Evolutionary conservation across 352 stramenopile species (phyloP).

Genomic region (Thraustochytrium sp.): DNA sequence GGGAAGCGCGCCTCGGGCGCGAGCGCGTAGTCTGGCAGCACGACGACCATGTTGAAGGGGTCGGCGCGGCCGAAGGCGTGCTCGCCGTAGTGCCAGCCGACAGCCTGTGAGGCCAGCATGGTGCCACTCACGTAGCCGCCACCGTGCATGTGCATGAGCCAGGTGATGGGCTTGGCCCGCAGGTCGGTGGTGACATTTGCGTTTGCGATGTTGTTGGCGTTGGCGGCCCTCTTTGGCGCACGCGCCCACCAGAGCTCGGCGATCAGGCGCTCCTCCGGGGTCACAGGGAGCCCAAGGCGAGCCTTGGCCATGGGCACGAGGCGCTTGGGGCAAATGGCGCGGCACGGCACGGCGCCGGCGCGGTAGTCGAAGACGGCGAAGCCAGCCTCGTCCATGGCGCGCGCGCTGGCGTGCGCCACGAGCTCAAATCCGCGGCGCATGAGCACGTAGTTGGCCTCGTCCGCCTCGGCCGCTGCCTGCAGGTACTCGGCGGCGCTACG

Average conservation of each 20-base stretch:
- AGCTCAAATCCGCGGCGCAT: conserved; percentile 13
- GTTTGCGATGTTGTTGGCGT: background rate
- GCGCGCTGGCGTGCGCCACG: background rate
- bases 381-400: background rate
- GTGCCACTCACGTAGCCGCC: conserved; percentile 32
- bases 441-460: background rate
- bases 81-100: conserved; percentile 15
- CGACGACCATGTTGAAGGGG: background rate
- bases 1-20: conserved; percentile 16
- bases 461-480: background rate
- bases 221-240: background rate
- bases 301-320: background rate
- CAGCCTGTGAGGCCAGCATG: conserved; percentile 21
- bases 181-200: background rate
- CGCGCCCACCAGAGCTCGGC: background rate
- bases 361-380: conserved; percentile 11
- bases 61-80: background rate
- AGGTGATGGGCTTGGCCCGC: background rate
- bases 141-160: conserved; percentile 28
- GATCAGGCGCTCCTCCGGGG: background rate
- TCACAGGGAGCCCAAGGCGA: background rate
- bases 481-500: background rate
- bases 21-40: conserved; percentile 11
- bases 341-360: background rate
- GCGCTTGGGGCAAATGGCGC: background rate